A percentile compares a stretch with the other conserved stretches of the same genome.
phyloP scores from a whole-genome alignment of 371 early-diverging fungal species.

The Mucor piriformis region DNA sequence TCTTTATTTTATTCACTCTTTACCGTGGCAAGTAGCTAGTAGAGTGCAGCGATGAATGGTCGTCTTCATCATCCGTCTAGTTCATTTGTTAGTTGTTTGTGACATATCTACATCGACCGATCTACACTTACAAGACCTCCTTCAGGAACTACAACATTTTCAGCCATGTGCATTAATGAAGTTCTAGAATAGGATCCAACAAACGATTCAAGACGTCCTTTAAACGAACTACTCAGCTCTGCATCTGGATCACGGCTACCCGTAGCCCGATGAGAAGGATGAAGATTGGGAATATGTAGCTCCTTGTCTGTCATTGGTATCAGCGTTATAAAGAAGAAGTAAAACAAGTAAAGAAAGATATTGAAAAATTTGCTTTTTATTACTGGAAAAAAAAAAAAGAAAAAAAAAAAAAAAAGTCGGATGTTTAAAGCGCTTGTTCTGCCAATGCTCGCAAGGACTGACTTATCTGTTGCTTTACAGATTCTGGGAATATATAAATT shows the following conservation, averaged over 20 bases:
- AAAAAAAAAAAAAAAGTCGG: too few relatives aligned
- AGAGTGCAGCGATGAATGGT: conserved; percentile 20
- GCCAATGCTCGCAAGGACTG: conserved; percentile 38
- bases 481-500: conserved; percentile 22
- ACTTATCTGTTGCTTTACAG: conserved; percentile 36
- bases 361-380: neutral
- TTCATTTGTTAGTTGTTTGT: too few relatives aligned
- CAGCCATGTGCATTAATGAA: conserved; percentile 55
- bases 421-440: neutral
- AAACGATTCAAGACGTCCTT: conserved; percentile 25
- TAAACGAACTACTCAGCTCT: conserved; percentile 17
- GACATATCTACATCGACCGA: too few relatives aligned
- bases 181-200: conserved; percentile 55
- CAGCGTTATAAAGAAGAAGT: neutral
- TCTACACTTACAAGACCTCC: conserved; percentile 18
- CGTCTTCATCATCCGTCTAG: conserved; percentile 36
- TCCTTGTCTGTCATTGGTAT: conserved; percentile 3
- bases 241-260: conserved; percentile 8
- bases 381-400: neutral
- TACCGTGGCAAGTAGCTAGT: conserved; percentile 10
- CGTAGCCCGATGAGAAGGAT: conserved; percentile 39
- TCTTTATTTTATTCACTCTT: neutral
- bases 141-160: conserved; percentile 45
- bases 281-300: conserved; percentile 40
- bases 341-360: neutral